A percentile compares a stretch with the other conserved stretches of the same genome.
Conservation (phyloP, 805 yeast species). For the Monosporozyma siamensis region DNA sequence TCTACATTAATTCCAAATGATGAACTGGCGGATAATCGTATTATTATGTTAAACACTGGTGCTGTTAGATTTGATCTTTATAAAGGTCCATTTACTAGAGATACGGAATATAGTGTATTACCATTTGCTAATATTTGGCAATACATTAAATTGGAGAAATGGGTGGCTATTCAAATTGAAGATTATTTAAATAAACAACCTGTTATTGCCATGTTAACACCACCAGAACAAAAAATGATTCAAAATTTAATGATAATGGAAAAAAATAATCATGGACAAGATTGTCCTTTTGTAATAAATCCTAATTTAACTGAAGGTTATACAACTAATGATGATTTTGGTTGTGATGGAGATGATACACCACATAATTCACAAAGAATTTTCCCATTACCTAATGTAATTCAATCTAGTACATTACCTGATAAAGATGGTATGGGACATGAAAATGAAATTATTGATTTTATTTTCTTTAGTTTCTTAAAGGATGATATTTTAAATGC, state of each 20-base stretch:
- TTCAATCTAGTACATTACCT: constrained; percentile 35
- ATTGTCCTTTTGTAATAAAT: constrained; percentile 19
- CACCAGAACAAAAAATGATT: constrained; percentile 8
- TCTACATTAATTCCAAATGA: constrained; percentile 15
- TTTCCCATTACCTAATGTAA: constrained; percentile 70
- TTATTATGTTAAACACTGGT: constrained; percentile 74
- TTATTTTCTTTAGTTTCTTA: constrained; percentile 66
- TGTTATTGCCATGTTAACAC: constrained; percentile 11
- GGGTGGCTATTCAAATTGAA: constrained; percentile 46
- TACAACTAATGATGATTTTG: constrained; percentile 76
- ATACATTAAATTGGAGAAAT: constrained; percentile 48
- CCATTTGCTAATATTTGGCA: constrained; percentile 83
- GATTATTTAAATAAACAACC: constrained; percentile 46
- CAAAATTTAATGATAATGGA: not conserved
- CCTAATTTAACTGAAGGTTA: constrained; percentile 52
- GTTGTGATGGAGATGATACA: constrained; percentile 81
- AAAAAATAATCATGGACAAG: not conserved
- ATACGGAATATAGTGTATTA: constrained; percentile 71
- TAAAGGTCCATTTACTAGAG: constrained; percentile 73
- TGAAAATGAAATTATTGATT: constrained; percentile 38
- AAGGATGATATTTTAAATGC: constrained; percentile 39
- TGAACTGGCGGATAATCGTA: constrained; percentile 29
- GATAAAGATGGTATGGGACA: constrained; percentile 10
- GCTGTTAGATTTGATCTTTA: constrained; percentile 79
- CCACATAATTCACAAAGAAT: constrained; percentile 49